phyloP scores from a whole-genome alignment of 208 protist genomes.

The Trypanosoma rangeli region DNA sequence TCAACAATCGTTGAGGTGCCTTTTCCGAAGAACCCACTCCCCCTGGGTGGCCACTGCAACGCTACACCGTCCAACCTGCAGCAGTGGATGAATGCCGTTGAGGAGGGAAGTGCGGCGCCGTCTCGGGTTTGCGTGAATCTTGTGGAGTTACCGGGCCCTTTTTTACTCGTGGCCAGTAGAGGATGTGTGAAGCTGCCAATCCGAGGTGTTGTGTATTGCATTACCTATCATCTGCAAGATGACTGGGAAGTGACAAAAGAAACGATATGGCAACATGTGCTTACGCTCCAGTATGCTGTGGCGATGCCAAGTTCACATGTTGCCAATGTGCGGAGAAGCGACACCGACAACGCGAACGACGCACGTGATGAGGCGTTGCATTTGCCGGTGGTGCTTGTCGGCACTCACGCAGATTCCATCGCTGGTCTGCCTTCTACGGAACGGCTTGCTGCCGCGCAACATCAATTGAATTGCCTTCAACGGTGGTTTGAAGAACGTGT shows the following conservation, averaged over 20 bases:
- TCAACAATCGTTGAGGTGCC: constrained; percentile 17
- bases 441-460: background rate
- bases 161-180: constrained; percentile 3
- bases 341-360: background rate
- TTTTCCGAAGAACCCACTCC: background rate
- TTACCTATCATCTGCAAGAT: constrained; percentile 15
- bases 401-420: constrained; percentile 13
- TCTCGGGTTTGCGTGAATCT: constrained; percentile 25
- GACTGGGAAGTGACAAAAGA: background rate
- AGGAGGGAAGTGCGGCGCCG: background rate
- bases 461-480: constrained; percentile 4
- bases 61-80: background rate
- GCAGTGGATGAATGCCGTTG: background rate
- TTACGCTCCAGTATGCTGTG: constrained; percentile 11
- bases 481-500: constrained; percentile 18
- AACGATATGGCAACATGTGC: constrained; percentile 12
- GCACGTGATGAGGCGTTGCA: background rate
- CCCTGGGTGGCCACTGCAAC: constrained; percentile 1
- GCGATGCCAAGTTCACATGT: constrained; percentile 11
- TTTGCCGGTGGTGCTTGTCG: constrained; percentile 15
- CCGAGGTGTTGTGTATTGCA: constrained; percentile 18
- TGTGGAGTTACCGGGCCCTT: constrained; percentile 18
- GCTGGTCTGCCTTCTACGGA: background rate
- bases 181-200: constrained; percentile 23
- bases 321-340: background rate